A percentile compares a stretch with the other conserved stretches of the same genome.
Conservation (phyloP, 768 basidiomycete genomes). For the Glaciozyma antarctica region DNA sequence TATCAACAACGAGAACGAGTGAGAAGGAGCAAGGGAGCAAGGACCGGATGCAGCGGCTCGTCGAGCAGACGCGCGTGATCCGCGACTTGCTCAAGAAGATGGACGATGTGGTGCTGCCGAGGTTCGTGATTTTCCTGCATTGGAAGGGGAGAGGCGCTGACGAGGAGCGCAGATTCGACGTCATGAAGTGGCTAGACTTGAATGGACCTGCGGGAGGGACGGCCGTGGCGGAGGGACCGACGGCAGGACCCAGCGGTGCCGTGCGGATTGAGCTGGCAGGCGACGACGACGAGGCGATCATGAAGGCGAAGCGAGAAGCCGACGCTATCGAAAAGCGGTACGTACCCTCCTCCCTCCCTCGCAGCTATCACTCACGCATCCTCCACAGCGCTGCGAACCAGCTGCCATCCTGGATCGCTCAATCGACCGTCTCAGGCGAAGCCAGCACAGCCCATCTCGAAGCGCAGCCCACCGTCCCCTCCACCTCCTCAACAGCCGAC, state of each 20-base stretch:
- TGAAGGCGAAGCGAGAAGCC: slow-evolving; percentile 58
- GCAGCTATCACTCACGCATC: background rate
- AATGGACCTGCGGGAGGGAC: slow-evolving; percentile 63
- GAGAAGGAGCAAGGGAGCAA: slow-evolving; percentile 75
- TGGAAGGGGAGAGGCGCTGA: background rate
- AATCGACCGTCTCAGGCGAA: slow-evolving; percentile 89
- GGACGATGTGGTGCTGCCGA: slow-evolving; percentile 74
- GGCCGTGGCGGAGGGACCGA: slow-evolving; percentile 46
- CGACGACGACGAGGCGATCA: slow-evolving; percentile 79
- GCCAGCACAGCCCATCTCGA: slow-evolving; percentile 64
- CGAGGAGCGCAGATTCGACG: slow-evolving; percentile 26
- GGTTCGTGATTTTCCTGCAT: slow-evolving; percentile 46
- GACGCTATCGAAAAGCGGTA: slow-evolving; percentile 73
- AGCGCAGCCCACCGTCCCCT: background rate
- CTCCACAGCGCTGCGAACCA: slow-evolving; percentile 62
- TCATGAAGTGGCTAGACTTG: slow-evolving; percentile 43
- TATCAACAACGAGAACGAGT: slow-evolving; percentile 79
- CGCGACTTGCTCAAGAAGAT: slow-evolving; percentile 79
- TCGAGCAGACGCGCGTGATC: slow-evolving; percentile 77
- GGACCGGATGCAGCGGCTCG: slow-evolving; percentile 93
- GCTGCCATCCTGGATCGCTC: slow-evolving; percentile 87
- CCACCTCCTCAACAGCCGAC: background rate
- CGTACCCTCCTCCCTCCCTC: slow-evolving; percentile 15
- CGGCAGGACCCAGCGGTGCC: slow-evolving; percentile 42
- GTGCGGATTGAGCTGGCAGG: slow-evolving; percentile 65